Evolutionary conservation across 345 rosid genomes (phyloP).

Genomic region (Litchi chinensis): DNA sequence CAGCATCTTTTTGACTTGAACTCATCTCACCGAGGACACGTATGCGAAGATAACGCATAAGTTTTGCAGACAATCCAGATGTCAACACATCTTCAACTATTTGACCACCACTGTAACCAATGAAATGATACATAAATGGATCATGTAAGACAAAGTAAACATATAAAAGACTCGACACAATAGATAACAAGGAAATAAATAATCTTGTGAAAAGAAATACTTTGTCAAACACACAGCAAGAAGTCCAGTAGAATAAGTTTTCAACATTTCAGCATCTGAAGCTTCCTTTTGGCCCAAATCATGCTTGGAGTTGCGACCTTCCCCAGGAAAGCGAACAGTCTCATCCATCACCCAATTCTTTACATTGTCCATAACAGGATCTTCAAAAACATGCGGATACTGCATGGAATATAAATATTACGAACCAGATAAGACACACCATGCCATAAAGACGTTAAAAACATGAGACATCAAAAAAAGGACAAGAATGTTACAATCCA

Average conservation of each 20-base stretch:
- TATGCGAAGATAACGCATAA: slow-evolving; percentile 91
- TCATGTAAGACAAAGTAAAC: slow-evolving; percentile 12
- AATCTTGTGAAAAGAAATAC: slow-evolving; percentile 38
- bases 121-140: neutral
- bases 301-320: slow-evolving; percentile 45
- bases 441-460: slow-evolving; percentile 4
- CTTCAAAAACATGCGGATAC: slow-evolving; percentile 95
- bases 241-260: slow-evolving; percentile 88
- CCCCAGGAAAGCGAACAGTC: slow-evolving; percentile 50
- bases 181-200: neutral
- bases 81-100: slow-evolving; percentile 93
- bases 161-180: slow-evolving; percentile 7
- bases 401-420: slow-evolving; percentile 32
- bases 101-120: slow-evolving; percentile 69
- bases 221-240: slow-evolving; percentile 81
- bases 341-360: slow-evolving; percentile 94
- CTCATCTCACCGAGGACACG: slow-evolving; percentile 81
- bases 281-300: slow-evolving; percentile 59
- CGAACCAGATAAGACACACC: slow-evolving; percentile 1
- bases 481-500: slow-evolving; percentile 58
- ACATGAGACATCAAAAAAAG: slow-evolving; percentile 11
- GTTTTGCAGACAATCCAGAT: slow-evolving; percentile 88
- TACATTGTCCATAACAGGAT: slow-evolving; percentile 67
- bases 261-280: slow-evolving; percentile 83
- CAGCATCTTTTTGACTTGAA: slow-evolving; percentile 65